Evolutionary conservation across 2,329 filamentous ascomycete species (phyloP), one percentile per base, ranked within the genome.

Genomic region (Magnaporthiopsis incrustans): DNA sequence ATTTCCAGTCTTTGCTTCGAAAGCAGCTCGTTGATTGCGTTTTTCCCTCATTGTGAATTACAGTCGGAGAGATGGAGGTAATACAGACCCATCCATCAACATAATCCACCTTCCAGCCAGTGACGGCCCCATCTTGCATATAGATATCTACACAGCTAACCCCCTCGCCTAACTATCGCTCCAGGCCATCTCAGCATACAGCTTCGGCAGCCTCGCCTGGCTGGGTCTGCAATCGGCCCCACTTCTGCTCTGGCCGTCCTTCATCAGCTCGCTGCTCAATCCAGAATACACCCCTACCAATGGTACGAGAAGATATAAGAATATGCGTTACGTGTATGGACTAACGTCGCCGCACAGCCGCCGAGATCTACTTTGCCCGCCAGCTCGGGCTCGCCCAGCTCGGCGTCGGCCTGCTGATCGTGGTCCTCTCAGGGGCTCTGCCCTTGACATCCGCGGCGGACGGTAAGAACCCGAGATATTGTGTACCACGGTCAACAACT

Each of bases 341-440:
- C 30, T 58, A 44, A 63, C 57, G 15, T 27, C 25, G 4, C 2
- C n/a, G 56, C 62, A 57, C 68, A 85, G 86, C 77, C 30, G 79
- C 91, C 38, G 89, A 92, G 74, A 76, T 84, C 64, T 94, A 94
- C 80, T 87, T 93, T 73, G 86, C 86, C 62, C 88, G 90, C 57
- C 85, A 82, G 33, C 81, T 92, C 1, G 90, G 89, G 67, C 78
- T 93, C 64, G 78, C 86, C 35, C 81, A 92, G 59, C 77, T 92
- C 27, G 78, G 85, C 12, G 76, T 94, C 33, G 86, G 85, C 38
- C 71, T 87, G 8, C 75, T 89, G 15, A 81, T 82, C n/a, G 76
- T 92, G 53, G 79, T 91, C 50, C 81, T 93, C 35, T 89, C 89
- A 0, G 91, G 90, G 60, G 82, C 83, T 2, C 79, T 94, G 6